Percentiles rank a stretch among this genome's conserved stretches.
These are phyloP conservation scores for Elsinoe batatas DNA, from an alignment of 2,329 filamentous ascomycete species.

Conservation along the genomic window DNA sequence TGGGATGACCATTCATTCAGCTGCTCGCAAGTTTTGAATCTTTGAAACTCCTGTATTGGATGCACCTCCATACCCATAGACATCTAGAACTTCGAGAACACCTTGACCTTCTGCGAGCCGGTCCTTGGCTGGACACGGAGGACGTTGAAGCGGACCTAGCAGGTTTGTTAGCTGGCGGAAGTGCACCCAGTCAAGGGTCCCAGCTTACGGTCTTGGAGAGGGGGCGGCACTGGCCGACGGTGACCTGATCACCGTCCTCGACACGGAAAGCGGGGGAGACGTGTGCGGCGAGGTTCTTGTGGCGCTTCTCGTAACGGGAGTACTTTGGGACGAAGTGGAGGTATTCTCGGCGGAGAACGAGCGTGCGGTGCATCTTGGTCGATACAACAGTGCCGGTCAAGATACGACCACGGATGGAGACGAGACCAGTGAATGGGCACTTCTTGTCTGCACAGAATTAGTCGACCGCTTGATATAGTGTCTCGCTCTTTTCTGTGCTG, in stretches of 20 bases:
- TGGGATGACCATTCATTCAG: conserved; percentile 3
- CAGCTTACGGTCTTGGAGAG: conserved; percentile 96
- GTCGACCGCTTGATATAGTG: not conserved
- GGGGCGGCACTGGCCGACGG: conserved; percentile 98
- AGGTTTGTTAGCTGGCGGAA: not conserved
- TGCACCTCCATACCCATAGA: conserved; percentile 8
- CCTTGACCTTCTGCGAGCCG: conserved; percentile 84
- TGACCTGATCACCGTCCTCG: conserved; percentile 98
- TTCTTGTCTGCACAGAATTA: conserved; percentile 76
- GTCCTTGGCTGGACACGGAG: conserved; percentile 96
- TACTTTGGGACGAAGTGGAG: conserved; percentile 99
- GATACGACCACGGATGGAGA: conserved; percentile 99
- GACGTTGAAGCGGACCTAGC: conserved; percentile 96
- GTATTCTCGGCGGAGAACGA: conserved; percentile 99
- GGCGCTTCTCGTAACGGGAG: conserved; percentile 99
- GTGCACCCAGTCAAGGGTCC: not conserved
- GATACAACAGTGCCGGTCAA: conserved; percentile 97
- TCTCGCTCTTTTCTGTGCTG: not conserved
- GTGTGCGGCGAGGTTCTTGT: conserved; percentile 99
- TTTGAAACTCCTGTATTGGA: conserved; percentile 6
- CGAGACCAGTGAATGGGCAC: conserved; percentile 98
- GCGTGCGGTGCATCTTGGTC: conserved; percentile 99
- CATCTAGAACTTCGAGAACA: conserved; percentile 94
- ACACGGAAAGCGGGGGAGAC: conserved; percentile 99
- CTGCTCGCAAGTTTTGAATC: conserved; percentile 1